These are phyloP conservation scores for Apiospora kogelbergensis DNA, from an alignment of 2,329 filamentous ascomycete genomes.

Conservation along the genomic window DNA sequence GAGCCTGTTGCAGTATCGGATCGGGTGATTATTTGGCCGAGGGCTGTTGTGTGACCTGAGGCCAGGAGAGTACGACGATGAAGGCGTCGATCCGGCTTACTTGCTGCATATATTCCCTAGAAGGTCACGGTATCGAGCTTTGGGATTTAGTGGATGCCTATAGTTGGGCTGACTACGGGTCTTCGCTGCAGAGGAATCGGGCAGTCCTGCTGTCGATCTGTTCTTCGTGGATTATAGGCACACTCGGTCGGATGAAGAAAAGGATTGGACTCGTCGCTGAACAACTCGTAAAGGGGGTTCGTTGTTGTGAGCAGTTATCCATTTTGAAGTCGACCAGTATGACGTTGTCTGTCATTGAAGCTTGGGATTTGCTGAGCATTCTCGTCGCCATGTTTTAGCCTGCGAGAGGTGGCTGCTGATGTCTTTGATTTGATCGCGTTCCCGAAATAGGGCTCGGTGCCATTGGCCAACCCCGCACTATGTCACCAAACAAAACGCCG, in stretches of 20 bases:
- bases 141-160: neutral
- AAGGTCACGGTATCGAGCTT: neutral
- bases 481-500: neutral
- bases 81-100: neutral
- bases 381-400: neutral
- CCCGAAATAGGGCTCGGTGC: neutral
- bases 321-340: neutral
- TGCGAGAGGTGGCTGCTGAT: neutral
- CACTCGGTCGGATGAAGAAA: neutral
- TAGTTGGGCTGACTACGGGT: neutral
- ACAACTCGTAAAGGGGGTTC: neutral
- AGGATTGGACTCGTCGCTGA: neutral
- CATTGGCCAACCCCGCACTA: neutral
- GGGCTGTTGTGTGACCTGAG: neutral
- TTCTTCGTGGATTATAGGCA: neutral
- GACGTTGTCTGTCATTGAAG: neutral
- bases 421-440: neutral
- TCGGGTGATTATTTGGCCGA: neutral
- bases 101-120: neutral
- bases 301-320: neutral
- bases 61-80: neutral
- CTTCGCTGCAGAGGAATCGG: neutral
- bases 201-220: too few relatives aligned
- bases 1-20: neutral
- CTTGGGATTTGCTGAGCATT: neutral